Evolutionary conservation across 1,284 basidiomycete genomes (phyloP).

Genomic region (Fomitopsis pinicola): DNA sequence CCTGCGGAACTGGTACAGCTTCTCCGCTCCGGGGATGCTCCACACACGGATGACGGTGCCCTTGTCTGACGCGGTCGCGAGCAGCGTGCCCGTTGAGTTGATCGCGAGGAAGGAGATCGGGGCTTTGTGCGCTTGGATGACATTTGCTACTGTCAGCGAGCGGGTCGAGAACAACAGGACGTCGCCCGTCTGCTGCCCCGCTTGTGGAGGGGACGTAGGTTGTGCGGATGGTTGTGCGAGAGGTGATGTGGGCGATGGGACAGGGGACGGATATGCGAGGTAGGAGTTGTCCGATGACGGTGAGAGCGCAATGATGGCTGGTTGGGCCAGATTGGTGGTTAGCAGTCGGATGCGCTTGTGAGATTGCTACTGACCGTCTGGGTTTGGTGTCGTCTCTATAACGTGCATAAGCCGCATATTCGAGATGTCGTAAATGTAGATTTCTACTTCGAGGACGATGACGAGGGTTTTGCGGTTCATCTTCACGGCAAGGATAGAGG

Average conservation of each 20-base stretch:
- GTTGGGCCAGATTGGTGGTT: neutral
- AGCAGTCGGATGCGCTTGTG: conserved; percentile 4
- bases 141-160: conserved; percentile 87
- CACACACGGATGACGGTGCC: conserved; percentile 98
- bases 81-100: conserved; percentile 84
- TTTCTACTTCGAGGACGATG: conserved; percentile 92
- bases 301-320: conserved; percentile 92
- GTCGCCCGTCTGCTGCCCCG: conserved; percentile 68
- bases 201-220: conserved; percentile 29
- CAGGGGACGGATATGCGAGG: conserved; percentile 93
- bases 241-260: conserved; percentile 75
- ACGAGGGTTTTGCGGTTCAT: conserved; percentile 95
- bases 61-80: conserved; percentile 94
- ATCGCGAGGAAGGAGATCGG: conserved; percentile 87
- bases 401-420: conserved; percentile 98
- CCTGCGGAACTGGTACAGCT: conserved; percentile 91
- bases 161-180: conserved; percentile 93
- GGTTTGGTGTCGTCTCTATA: conserved; percentile 95
- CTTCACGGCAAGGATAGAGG: conserved; percentile 93
- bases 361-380: conserved; percentile 64
- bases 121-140: conserved; percentile 96
- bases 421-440: conserved; percentile 98
- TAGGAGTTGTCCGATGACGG: conserved; percentile 96
- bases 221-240: conserved; percentile 42
- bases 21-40: conserved; percentile 87